A percentile compares a stretch with the other conserved stretches of the same genome.
phyloP scores from a whole-genome alignment of 169 alveolate genomes.

The Plasmodium yoelii region DNA sequence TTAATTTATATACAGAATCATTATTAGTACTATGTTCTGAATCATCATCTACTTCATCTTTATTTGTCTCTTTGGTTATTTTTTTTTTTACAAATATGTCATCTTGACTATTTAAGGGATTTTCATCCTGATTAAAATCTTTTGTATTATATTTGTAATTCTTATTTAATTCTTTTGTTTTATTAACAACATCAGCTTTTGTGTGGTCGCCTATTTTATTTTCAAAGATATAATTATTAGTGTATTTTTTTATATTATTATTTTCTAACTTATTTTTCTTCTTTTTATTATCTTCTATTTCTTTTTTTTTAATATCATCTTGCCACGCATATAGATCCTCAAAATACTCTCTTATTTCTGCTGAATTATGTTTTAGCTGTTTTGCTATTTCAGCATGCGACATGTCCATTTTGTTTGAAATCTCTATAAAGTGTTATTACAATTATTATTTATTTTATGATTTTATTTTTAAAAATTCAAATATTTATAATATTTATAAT shows the following conservation, averaged over 20 bases:
- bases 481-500: no score
- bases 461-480: no score
- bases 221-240: no score
- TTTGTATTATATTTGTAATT: not conserved
- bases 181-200: not conserved
- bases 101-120: conserved; percentile 29
- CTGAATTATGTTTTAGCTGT: conserved; percentile 71
- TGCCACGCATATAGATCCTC: conserved; percentile 76
- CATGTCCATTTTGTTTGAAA: conserved; percentile 42
- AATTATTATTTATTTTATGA: no score
- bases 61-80: not conserved
- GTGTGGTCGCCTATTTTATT: not conserved
- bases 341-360: conserved; percentile 61
- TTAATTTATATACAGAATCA: no score
- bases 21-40: not conserved
- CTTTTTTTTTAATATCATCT: conserved; percentile 35
- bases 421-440: no score
- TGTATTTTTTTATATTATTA: not conserved
- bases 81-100: not conserved
- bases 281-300: not conserved
- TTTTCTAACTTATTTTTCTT: not conserved
- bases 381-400: conserved; percentile 74
- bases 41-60: not conserved
- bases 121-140: not conserved
- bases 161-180: not conserved